Percentiles rank a stretch among this genome's conserved stretches.
Conservation (phyloP, 75 land plant species). For the Cryptomeria japonica region DNA sequence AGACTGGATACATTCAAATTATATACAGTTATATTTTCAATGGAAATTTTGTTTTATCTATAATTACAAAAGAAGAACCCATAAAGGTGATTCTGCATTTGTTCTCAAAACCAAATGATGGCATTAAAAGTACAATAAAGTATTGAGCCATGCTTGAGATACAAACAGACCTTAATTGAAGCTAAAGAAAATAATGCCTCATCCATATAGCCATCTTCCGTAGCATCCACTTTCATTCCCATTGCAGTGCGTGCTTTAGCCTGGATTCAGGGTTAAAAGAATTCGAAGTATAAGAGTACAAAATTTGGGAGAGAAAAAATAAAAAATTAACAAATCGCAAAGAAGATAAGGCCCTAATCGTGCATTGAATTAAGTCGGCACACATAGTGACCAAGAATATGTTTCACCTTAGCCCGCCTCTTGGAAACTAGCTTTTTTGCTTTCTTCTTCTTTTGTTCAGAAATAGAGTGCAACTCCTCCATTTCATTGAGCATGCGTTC, state of each 20-base stretch:
- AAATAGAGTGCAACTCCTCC: slow-evolving; percentile 73
- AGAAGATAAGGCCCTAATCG: background rate
- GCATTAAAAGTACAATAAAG: background rate
- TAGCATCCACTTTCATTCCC: slow-evolving; percentile 87
- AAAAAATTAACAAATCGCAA: background rate
- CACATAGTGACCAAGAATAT: background rate
- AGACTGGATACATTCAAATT: background rate
- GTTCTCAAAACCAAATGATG: background rate
- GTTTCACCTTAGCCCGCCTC: slow-evolving; percentile 74
- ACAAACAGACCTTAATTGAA: slow-evolving; percentile 71
- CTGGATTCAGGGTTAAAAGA: slow-evolving; percentile 26
- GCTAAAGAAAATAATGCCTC: slow-evolving; percentile 75
- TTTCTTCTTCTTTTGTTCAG: slow-evolving; percentile 71
- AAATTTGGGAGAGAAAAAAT: background rate
- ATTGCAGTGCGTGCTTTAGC: slow-evolving; percentile 78
- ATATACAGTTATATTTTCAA: background rate
- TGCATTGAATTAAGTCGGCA: background rate
- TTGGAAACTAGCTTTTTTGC: slow-evolving; percentile 72
- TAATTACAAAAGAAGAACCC: background rate
- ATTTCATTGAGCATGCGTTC: slow-evolving; percentile 73
- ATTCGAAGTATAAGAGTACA: background rate
- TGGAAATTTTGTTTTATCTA: background rate
- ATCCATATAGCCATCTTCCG: slow-evolving; percentile 77
- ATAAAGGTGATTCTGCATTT: background rate
- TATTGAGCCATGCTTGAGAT: background rate